phyloP scores from a whole-genome alignment of 345 rosid genomes.

The Citrus australasica region DNA sequence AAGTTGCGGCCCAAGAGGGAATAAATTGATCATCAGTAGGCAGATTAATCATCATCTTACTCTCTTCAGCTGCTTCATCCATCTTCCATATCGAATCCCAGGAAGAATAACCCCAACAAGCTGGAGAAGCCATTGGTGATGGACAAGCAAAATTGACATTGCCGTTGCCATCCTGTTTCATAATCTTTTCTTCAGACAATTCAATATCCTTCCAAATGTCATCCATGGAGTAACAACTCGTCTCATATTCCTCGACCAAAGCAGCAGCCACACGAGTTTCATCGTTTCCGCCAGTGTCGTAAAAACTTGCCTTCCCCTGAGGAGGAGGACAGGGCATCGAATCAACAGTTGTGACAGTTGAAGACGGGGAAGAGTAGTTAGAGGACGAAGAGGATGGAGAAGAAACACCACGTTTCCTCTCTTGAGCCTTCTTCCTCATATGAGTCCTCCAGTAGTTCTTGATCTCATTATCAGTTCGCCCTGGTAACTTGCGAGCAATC shows the following conservation, averaged over 20 bases:
- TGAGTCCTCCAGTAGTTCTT: slow-evolving; percentile 98
- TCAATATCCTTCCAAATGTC: slow-evolving; percentile 91
- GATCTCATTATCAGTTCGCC: slow-evolving; percentile 94
- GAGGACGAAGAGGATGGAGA: slow-evolving; percentile 56
- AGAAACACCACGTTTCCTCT: slow-evolving; percentile 40
- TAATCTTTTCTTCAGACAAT: slow-evolving; percentile 41
- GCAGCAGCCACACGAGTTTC: neutral
- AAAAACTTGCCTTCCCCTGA: slow-evolving; percentile 61
- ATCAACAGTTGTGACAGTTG: slow-evolving; percentile 46
- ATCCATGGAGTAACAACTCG: slow-evolving; percentile 56
- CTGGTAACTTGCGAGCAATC: slow-evolving; percentile 88
- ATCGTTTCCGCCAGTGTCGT: slow-evolving; percentile 72
- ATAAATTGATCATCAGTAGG: slow-evolving; percentile 32
- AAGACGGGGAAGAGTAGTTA: slow-evolving; percentile 44
- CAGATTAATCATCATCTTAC: slow-evolving; percentile 48
- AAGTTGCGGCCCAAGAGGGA: slow-evolving; percentile 27
- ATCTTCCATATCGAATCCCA: slow-evolving; percentile 66
- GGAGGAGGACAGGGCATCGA: slow-evolving; percentile 34
- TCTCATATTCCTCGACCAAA: slow-evolving; percentile 40
- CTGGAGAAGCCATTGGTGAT: slow-evolving; percentile 47
- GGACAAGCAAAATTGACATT: slow-evolving; percentile 42
- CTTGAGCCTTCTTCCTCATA: slow-evolving; percentile 84
- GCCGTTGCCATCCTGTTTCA: slow-evolving; percentile 49
- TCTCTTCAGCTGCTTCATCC: slow-evolving; percentile 44
- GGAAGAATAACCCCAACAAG: slow-evolving; percentile 54